Evolutionary conservation across 2,329 filamentous ascomycete species (phyloP), one percentile per base, ranked within the genome.

Genomic region (Fusarium camptoceras): DNA sequence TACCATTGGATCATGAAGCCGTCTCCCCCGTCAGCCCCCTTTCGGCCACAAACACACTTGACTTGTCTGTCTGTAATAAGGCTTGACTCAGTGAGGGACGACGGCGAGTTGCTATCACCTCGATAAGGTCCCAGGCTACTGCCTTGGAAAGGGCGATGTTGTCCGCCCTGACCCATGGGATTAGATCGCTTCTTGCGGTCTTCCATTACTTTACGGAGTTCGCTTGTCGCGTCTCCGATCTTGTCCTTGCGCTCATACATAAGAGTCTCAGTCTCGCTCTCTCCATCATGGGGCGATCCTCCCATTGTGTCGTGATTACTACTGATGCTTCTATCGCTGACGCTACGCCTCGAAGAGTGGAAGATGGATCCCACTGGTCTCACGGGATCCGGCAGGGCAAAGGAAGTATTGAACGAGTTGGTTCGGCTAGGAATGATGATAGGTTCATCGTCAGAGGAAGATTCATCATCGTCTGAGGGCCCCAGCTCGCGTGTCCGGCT

Each of bases 1-100:
- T 82, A 91, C 89, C 89, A 91, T 78, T 89, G 87, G 61, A 91
- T 84, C 84, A 91, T 85, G 70, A 88, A 88, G 61, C 81, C 81
- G 68, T 85, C 83, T 51, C 83, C 82, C 47, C 83, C 81, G 44
- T 84, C 82, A 34, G 78, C 76, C 54, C 80, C 79, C 63, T 76
- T 82, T 55, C 79, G 78, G 59, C 83, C 83, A 75, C 89, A 91
- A 20, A 89, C 81, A 71, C 89, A 91, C 65, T 88, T 83, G 31
- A 90, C 80, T 44, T 82, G 81, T 46, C 78, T 79, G 25, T 82
- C 79, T 24, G 77, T 77, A 34, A 79, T 78, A 4, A 82, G 81
- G 71, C 83, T 85, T 50, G 80, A 80, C 34, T 87, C 86, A 25
- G 82, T 84, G 47, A 85, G 71, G n/a, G 83, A 84, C 10, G 83